phyloP scores from a whole-genome alignment of 345 rosid genomes.

The Eucalyptus brandiana region DNA sequence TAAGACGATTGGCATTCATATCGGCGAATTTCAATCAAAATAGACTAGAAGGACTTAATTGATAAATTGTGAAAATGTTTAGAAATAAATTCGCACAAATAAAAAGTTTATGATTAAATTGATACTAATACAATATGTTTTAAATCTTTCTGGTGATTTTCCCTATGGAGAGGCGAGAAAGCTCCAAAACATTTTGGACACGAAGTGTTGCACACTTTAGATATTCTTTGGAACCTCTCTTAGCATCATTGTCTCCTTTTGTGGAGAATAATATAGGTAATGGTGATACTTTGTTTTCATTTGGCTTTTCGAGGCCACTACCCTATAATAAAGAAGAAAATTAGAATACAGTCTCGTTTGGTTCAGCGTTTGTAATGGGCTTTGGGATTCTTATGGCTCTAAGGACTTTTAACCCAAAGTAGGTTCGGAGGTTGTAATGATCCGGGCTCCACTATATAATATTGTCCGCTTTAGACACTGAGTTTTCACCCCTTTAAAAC shows the following conservation, averaged over 20 bases:
- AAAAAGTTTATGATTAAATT: too few species aligned
- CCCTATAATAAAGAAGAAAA: background rate
- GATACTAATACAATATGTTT: too few species aligned
- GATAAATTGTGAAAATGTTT: background rate
- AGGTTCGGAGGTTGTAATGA: too few species aligned
- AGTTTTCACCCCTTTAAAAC: too few species aligned
- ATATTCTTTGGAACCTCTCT: background rate
- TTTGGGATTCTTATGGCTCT: too few species aligned
- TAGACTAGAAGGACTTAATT: background rate
- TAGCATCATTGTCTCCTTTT: background rate
- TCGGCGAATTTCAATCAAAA: background rate
- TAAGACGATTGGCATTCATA: accelerated
- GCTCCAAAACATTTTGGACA: background rate
- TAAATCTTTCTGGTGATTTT: too few species aligned
- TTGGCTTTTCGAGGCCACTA: background rate
- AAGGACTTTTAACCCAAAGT: too few species aligned
- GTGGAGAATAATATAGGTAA: background rate
- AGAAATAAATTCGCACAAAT: too few species aligned
- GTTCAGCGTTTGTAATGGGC: too few species aligned
- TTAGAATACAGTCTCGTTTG: accelerated
- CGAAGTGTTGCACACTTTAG: background rate
- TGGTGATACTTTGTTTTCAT: background rate
- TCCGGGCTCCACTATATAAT: too few species aligned
- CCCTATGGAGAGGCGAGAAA: background rate
- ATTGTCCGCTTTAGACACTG: too few species aligned